Percentiles rank a stretch among this genome's conserved stretches.
phyloP scores from a whole-genome alignment of 2,329 filamentous ascomycete species.

The Pleurostoma richardsiae region DNA sequence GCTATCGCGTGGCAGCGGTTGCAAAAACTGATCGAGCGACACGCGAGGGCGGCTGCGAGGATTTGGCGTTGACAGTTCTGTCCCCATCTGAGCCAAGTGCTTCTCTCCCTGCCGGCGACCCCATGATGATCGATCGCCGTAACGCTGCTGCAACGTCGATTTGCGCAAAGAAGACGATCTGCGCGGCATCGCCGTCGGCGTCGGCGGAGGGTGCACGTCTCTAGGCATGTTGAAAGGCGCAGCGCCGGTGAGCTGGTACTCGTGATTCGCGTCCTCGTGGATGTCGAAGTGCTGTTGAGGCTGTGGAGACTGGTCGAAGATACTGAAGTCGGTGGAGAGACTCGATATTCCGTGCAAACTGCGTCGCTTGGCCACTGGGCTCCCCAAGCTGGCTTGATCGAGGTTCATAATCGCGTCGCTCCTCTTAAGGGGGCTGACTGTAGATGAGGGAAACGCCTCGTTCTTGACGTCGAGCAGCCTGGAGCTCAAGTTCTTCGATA shows the following conservation, averaged over 20 bases:
- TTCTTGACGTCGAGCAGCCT: constrained; percentile 43
- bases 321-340: constrained; percentile 60
- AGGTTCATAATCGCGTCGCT: constrained; percentile 87
- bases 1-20: constrained; percentile 57
- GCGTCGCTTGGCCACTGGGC: constrained; percentile 84
- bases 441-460: constrained; percentile 44
- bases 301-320: constrained; percentile 61
- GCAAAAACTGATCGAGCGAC: constrained; percentile 73
- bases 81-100: constrained; percentile 43
- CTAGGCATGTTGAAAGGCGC: constrained; percentile 18
- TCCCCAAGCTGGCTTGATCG: constrained; percentile 72
- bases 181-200: constrained; percentile 55
- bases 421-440: constrained; percentile 83
- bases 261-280: constrained; percentile 32
- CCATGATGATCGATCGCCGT: constrained; percentile 62
- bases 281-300: constrained; percentile 40
- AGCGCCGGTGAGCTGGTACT: constrained; percentile 48
- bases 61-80: constrained; percentile 51
- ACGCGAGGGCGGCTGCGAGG: constrained; percentile 64
- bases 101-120: constrained; percentile 54
- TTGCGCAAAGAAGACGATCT: constrained; percentile 74
- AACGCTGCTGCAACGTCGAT: constrained; percentile 82
- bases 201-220: constrained; percentile 38
- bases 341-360: constrained; percentile 75
- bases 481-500: constrained; percentile 44